A percentile compares a stretch with the other conserved stretches of the same genome.
Evolutionary conservation across 208 protist genomes (phyloP).

Genomic region (Wallacemonas rigidus): DNA sequence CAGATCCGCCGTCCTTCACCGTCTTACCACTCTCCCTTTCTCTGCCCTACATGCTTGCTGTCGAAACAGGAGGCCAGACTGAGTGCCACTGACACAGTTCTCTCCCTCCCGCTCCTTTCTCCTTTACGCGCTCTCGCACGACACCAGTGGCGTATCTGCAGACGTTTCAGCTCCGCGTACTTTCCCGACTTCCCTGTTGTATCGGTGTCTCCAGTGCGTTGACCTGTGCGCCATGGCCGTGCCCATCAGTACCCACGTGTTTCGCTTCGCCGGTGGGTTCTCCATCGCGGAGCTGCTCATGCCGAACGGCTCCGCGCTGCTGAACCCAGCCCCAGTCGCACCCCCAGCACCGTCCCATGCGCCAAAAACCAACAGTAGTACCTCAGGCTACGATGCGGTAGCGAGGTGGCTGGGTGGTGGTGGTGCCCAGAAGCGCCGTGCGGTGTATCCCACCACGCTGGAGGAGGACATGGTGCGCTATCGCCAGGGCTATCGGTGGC

Average conservation of each 20-base stretch:
- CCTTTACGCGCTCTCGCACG: not conserved
- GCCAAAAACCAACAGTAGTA: not conserved
- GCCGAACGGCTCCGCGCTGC: conserved; percentile 17
- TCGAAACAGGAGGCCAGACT: not conserved
- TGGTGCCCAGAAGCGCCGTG: not conserved
- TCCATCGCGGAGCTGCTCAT: conserved; percentile 36
- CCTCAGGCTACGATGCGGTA: not conserved
- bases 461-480: conserved; percentile 46
- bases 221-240: not conserved
- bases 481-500: conserved; percentile 24
- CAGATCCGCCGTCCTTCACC: too few relatives aligned
- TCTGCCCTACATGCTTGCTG: not conserved
- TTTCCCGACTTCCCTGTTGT: too few relatives aligned
- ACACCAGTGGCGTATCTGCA: too few relatives aligned
- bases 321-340: not conserved
- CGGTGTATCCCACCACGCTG: conserved; percentile 23
- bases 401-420: not conserved
- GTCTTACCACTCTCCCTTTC: conserved; percentile 2
- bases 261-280: conserved; percentile 43
- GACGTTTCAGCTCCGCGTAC: too few relatives aligned
- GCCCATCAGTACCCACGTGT: conserved; percentile 25
- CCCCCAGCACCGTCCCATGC: not conserved
- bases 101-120: not conserved
- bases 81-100: not conserved
- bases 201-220: too few relatives aligned